Evolutionary conservation across 2,329 filamentous ascomycete genomes (phyloP).

Genomic region (Trichoderma harzianum): DNA sequence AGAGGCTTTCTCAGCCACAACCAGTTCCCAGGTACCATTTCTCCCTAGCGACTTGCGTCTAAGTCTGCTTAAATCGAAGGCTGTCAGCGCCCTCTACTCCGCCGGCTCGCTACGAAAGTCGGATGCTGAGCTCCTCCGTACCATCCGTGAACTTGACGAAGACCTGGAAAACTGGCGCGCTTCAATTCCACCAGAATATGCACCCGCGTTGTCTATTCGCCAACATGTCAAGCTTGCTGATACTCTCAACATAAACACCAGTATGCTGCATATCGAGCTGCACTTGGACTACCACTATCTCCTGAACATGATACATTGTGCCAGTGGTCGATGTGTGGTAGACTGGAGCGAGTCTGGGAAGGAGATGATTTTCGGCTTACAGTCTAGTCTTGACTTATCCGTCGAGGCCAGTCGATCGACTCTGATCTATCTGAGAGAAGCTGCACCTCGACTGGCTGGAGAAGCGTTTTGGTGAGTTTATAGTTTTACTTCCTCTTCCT

Average conservation of each 20-base stretch:
- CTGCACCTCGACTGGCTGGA: slow-evolving; percentile 40
- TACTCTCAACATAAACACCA: slow-evolving; percentile 30
- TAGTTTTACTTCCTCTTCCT: not conserved
- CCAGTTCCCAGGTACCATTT: slow-evolving; percentile 29
- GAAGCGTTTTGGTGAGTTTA: slow-evolving; percentile 45
- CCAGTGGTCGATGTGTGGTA: slow-evolving; percentile 48
- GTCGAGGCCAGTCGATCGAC: slow-evolving; percentile 56
- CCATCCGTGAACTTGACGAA: slow-evolving; percentile 55
- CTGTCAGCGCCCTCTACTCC: slow-evolving; percentile 49
- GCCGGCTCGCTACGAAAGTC: slow-evolving; percentile 45
- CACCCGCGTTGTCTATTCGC: slow-evolving; percentile 45
- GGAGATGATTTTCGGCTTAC: slow-evolving; percentile 40
- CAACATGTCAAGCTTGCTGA: slow-evolving; percentile 27
- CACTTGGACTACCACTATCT: slow-evolving; percentile 55
- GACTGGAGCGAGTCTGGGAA: slow-evolving; percentile 24
- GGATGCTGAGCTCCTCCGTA: slow-evolving; percentile 51
- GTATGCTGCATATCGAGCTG: slow-evolving; percentile 46
- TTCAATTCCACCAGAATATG: slow-evolving; percentile 42
- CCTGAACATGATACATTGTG: slow-evolving; percentile 53
- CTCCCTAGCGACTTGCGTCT: slow-evolving; percentile 47
- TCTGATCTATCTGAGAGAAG: slow-evolving; percentile 44
- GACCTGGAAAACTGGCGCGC: slow-evolving; percentile 54
- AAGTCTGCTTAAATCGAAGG: slow-evolving; percentile 50
- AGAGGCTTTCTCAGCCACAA: not conserved
- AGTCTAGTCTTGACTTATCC: slow-evolving; percentile 51